Conservation (phyloP, 441 rosid genomes). For the Adansonia grandidieri region DNA sequence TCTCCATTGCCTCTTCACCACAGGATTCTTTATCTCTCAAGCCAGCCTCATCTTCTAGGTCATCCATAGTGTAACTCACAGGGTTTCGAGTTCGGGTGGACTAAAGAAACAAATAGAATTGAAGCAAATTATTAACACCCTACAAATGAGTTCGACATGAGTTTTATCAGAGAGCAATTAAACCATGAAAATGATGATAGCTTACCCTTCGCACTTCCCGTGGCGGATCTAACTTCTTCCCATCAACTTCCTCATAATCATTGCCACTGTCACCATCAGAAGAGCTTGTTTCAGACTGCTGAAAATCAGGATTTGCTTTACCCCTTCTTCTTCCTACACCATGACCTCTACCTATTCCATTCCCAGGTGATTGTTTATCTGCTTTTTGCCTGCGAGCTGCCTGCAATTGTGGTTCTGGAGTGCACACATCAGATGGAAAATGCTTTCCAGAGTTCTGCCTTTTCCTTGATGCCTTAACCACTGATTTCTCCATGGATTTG, state of each 20-base stretch:
- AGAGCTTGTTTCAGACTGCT: constrained; percentile 53
- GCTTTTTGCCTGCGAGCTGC: constrained; percentile 24
- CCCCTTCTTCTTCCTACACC: constrained; percentile 49
- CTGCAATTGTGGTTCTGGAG: constrained; percentile 26
- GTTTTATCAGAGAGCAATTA: not conserved
- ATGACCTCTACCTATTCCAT: constrained; percentile 42
- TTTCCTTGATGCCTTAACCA: constrained; percentile 44
- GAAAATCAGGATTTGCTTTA: constrained; percentile 38
- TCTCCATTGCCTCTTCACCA: constrained; percentile 31
- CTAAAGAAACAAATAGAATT: constrained; percentile 47
- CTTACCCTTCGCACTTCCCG: constrained; percentile 73
- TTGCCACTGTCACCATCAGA: constrained; percentile 42
- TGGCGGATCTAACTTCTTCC: constrained; percentile 34
- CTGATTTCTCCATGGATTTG: constrained; percentile 38
- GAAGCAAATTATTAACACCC: not conserved
- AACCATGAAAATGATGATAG: not conserved
- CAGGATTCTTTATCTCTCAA: constrained; percentile 34
- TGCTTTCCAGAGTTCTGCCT: constrained; percentile 31
- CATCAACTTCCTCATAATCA: constrained; percentile 36
- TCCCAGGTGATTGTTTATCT: constrained; percentile 37
- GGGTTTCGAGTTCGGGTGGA: constrained; percentile 70
- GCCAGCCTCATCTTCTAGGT: constrained; percentile 48
- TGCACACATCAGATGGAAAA: constrained; percentile 33
- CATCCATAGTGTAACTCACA: constrained; percentile 48
- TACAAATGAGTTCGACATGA: not conserved